phyloP scores from a whole-genome alignment of 129 eudicot species.

The Artemisia tridentata region DNA sequence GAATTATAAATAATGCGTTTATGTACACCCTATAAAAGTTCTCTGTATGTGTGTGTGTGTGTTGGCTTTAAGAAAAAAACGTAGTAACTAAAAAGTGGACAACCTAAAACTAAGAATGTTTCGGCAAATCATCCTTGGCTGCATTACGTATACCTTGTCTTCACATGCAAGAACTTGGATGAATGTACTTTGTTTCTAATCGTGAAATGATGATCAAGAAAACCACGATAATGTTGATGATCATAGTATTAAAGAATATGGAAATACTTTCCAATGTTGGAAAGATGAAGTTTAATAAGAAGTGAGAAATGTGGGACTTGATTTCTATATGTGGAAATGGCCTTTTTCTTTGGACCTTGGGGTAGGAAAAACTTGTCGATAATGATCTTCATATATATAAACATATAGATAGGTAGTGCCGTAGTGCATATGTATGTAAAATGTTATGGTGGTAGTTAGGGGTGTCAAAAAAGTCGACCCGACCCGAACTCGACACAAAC shows the following conservation, averaged over 20 bases:
- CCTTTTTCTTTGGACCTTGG: not conserved
- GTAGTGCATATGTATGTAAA: not conserved
- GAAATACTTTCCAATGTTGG: slow-evolving; percentile 18
- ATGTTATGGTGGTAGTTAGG: not conserved
- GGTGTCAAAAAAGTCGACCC: no score
- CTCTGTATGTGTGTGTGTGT: not conserved
- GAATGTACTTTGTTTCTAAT: slow-evolving; percentile 15
- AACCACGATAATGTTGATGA: not conserved
- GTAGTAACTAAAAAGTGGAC: not conserved
- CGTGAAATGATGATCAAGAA: not conserved
- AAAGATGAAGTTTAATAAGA: slow-evolving; percentile 7
- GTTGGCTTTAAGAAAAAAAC: not conserved
- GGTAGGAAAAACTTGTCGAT: not conserved
- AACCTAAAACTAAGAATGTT: slow-evolving; percentile 3
- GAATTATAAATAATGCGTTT: no score
- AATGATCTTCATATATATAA: not conserved
- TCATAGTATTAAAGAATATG: not conserved
- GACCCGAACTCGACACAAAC: no score
- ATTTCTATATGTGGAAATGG: slow-evolving; percentile 22
- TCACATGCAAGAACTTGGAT: slow-evolving; percentile 61
- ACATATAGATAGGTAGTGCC: not conserved
- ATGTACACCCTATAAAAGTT: no score
- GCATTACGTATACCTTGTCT: slow-evolving; percentile 47
- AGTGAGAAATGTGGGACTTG: slow-evolving; percentile 21
- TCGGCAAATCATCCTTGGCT: slow-evolving; percentile 94